Evolutionary conservation across 176 grass and related monocot species (phyloP), one percentile per base, ranked within the genome.

Genomic region (Cocos nucifera): DNA sequence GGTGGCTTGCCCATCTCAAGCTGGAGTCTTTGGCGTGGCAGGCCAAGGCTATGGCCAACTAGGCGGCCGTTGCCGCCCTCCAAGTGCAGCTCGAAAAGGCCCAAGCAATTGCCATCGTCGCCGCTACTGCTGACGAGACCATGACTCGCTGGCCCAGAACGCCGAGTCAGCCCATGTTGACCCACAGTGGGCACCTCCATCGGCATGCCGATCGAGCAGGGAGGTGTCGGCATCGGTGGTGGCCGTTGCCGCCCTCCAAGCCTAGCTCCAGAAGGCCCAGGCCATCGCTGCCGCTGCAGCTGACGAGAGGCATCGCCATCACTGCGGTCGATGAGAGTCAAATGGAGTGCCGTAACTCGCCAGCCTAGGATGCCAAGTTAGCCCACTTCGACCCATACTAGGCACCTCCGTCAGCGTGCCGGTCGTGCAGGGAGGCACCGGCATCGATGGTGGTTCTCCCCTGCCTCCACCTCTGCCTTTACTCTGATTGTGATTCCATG

Each of bases 391-490:
- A 96, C 58, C 83, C 92, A 3, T 70, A 61, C 17, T 83, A 81
- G 22, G 1, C 22, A 19, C 35, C 54, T 18, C 2, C 67, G 6
- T 68, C 32, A 8, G 8, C 61, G 20, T 97, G 92, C 78, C 69
- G 78, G 3, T 15, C 55, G 1, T 97, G 92, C 66, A 61, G 48
- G 22, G 53, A 64, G 2, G 63, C 66, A 49, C 65, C 67, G 55
- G 84, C 92, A 0, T 69, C 78, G 26, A 81, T 82, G 19, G 87
- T 91, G 51, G 76, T 97, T 51, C 79, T 97, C 18, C 92, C 92
- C 0, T 97, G 84, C 75, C 61, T 81, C 22, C 92, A 97, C 58
- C 66, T 97, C 0, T 78, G 81, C 61, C 83, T 97, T 2, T 97
- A 87, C 69, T 19, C 75, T 35, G 80, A 69, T 17, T 97, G 92